phyloP scores from a whole-genome alignment of 306 rosid genomes.

The Prunus davidiana region DNA sequence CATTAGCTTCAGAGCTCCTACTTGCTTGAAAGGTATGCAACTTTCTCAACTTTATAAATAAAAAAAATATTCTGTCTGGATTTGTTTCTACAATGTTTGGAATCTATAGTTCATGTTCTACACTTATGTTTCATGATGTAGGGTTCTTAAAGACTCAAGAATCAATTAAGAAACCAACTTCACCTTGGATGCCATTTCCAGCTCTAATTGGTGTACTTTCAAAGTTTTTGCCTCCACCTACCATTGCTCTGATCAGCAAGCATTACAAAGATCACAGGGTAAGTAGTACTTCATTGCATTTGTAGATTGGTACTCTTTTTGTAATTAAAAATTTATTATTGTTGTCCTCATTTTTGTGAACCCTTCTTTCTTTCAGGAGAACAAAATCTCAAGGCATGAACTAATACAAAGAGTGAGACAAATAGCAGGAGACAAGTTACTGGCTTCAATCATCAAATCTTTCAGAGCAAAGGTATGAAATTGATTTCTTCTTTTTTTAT shows the following conservation, averaged over 20 bases:
- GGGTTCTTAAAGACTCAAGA: conserved; percentile 36
- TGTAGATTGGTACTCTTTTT: not conserved
- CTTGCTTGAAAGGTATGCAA: conserved; percentile 42
- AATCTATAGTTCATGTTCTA: not conserved
- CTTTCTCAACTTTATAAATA: not conserved
- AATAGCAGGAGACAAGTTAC: conserved; percentile 69
- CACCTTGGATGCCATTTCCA: conserved; percentile 87
- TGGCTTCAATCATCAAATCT: conserved; percentile 54
- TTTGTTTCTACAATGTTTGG: not conserved
- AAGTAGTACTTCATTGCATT: conserved; percentile 12
- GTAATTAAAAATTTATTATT: not conserved
- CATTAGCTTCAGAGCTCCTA: conserved; percentile 57
- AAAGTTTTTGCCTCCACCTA: conserved; percentile 43
- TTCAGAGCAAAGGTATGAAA: conserved; percentile 54
- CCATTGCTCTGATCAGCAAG: conserved; percentile 46
- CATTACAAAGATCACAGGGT: conserved; percentile 52
- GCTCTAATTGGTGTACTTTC: conserved; percentile 59
- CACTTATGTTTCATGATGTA: conserved; percentile 21
- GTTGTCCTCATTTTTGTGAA: not conserved
- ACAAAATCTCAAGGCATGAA: conserved; percentile 53
- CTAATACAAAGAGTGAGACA: conserved; percentile 53
- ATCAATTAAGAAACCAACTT: conserved; percentile 49
- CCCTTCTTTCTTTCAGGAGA: conserved; percentile 42
- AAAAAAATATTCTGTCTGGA: no score
- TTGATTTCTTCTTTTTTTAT: not conserved